These are phyloP conservation scores for Lentithecium fluviatile DNA, from an alignment of 495 filamentous ascomycete genomes.

Conservation along the genomic window DNA sequence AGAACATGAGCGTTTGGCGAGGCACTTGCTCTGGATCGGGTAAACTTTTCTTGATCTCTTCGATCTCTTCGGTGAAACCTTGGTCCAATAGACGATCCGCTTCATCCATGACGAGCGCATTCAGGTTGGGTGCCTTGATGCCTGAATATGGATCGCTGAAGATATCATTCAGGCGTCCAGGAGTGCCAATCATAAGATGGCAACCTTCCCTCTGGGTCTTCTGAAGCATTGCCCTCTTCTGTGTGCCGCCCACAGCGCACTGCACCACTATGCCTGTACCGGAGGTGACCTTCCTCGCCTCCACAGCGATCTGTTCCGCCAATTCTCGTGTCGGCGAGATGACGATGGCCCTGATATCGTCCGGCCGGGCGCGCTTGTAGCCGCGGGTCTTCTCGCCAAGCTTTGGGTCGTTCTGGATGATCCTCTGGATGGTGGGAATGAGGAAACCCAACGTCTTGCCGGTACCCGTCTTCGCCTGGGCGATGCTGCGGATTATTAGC, in stretches of 20 bases:
- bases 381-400: slow-evolving; percentile 42
- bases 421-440: slow-evolving; percentile 48
- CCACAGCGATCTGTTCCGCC: slow-evolving; percentile 87
- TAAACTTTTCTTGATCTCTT: slow-evolving; percentile 63
- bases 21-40: slow-evolving; percentile 60
- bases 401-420: slow-evolving; percentile 62
- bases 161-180: slow-evolving; percentile 83
- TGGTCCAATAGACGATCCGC: slow-evolving; percentile 89
- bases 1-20: slow-evolving; percentile 90
- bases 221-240: slow-evolving; percentile 61
- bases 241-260: slow-evolving; percentile 84
- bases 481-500: slow-evolving; percentile 37
- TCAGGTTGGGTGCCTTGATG: slow-evolving; percentile 70
- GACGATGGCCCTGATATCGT: slow-evolving; percentile 83
- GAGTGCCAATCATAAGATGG: slow-evolving; percentile 86
- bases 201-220: slow-evolving; percentile 72
- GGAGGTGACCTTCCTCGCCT: slow-evolving; percentile 68
- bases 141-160: slow-evolving; percentile 64
- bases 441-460: slow-evolving; percentile 50
- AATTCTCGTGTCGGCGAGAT: slow-evolving; percentile 94
- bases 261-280: slow-evolving; percentile 74
- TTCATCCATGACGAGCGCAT: slow-evolving; percentile 87
- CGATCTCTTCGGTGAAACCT: slow-evolving; percentile 79
- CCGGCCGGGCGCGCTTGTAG: slow-evolving; percentile 44
- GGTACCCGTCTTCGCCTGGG: slow-evolving; percentile 50